phyloP scores from a whole-genome alignment of 2,329 filamentous ascomycete genomes.

The Colletotrichum lentis region DNA sequence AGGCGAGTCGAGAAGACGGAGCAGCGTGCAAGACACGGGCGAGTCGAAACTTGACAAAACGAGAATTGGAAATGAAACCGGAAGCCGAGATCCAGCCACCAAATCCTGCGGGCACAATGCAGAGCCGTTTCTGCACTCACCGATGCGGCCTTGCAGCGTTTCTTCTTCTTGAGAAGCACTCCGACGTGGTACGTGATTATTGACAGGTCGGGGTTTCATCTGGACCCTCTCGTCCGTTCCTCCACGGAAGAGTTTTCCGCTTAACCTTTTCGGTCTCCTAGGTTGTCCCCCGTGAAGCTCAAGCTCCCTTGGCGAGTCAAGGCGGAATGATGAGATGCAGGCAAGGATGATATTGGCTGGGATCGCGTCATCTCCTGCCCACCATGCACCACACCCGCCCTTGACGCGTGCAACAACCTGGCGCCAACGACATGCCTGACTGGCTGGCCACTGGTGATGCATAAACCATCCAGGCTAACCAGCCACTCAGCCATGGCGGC shows the following conservation, averaged over 20 bases:
- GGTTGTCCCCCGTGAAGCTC: conserved; percentile 51
- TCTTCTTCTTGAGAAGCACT: conserved; percentile 49
- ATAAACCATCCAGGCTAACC: conserved; percentile 59
- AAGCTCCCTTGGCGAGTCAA: conserved; percentile 58
- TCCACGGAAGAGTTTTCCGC: conserved; percentile 51
- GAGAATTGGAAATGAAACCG: conserved; percentile 61
- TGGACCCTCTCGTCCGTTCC: conserved; percentile 53
- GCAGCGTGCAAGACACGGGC: conserved; percentile 59
- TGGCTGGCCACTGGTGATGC: conserved; percentile 53
- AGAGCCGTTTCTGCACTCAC: conserved; percentile 56
- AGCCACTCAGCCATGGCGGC: conserved; percentile 58
- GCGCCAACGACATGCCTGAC: conserved; percentile 53
- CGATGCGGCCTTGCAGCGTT: conserved; percentile 52
- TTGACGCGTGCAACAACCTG: conserved; percentile 49
- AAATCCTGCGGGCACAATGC: conserved; percentile 53
- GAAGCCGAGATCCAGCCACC: conserved; percentile 57
- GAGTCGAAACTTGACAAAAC: conserved; percentile 63
- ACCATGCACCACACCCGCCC: conserved; percentile 61
- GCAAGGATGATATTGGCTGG: conserved; percentile 57
- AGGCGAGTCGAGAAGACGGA: conserved; percentile 58
- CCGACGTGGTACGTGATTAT: conserved; percentile 51
- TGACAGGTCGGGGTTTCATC: conserved; percentile 51
- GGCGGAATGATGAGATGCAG: conserved; percentile 55
- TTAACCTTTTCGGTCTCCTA: conserved; percentile 53
- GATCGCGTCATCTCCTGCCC: conserved; percentile 54